Evolutionary conservation across 73 alveolate species (phyloP), one percentile per base, ranked within the genome.

Genomic region (Paraurostyla sp.): DNA sequence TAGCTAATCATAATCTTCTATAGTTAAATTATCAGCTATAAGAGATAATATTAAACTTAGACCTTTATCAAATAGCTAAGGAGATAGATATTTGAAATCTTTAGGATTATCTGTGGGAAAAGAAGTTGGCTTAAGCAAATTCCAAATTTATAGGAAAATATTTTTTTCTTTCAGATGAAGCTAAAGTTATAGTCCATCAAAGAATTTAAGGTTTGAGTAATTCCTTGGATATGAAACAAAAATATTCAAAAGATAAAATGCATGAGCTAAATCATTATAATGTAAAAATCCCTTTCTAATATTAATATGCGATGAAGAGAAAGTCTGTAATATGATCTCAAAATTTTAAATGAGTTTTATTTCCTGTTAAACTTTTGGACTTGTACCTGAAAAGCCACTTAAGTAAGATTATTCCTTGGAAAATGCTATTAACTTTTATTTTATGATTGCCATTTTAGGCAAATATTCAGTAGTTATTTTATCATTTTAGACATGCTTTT

Each of bases 201-300:
- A 13, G 48, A 73, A 73, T 45, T 73, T 73, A 3, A 73, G 7
- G 23, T 27, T 33, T 1, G 87, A 40, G 52, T 73, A 73, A 50
- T 73, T 73, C 30, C 73, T 22, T 16, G 87, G 87, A 38, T 73
- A 73, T n/a, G 87, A 68, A 11, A 73, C 87, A 27, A 73, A 73
- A 33, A 50, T 25, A 15, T 50, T 45, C 87, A 73, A 43, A 3
- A 73, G 59, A 50, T 73, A 73, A 9, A 73, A 33, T 1, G 87
- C 50, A 73, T 73, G 87, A 27, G 62, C 87, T 11, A 73, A 50
- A 73, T 73, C 87, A 25, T 73, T 35, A 4, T 20, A 4, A 73
- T n/a, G 82, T 13, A 0, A 73, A 43, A 23, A 48, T 27, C 29
- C 46, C 42, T 15, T 22, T 6, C 18, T 45, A 42, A 11, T 50